Evolutionary conservation across 2,329 filamentous ascomycete species (phyloP).

Genomic region (Xylariaceae sp.): DNA sequence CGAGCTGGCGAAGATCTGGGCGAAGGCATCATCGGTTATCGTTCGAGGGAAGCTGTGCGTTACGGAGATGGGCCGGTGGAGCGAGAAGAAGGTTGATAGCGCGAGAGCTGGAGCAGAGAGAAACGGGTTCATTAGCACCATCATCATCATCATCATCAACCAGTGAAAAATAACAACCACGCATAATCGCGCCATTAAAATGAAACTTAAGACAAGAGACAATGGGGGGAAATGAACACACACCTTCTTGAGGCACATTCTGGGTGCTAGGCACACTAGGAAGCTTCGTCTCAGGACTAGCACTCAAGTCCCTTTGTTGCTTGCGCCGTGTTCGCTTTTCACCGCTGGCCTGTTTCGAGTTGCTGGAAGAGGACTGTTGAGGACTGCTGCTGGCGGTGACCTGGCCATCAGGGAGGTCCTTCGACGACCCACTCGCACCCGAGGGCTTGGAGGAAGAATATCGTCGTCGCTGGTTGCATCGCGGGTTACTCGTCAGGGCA

Average conservation of each 20-base stretch:
- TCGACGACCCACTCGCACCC: conserved; percentile 53
- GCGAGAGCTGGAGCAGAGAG: conserved; percentile 62
- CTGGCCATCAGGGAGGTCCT: conserved; percentile 46
- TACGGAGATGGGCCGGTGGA: conserved; percentile 89
- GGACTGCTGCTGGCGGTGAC: conserved; percentile 45
- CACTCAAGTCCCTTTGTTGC: conserved; percentile 51
- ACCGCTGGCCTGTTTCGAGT: conserved; percentile 42
- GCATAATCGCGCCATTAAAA: no score
- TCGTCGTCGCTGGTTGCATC: conserved; percentile 46
- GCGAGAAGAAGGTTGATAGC: conserved; percentile 89
- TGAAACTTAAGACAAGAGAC: no score
- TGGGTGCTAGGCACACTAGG: conserved; percentile 73
- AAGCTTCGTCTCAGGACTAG: conserved; percentile 54
- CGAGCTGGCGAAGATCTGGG: conserved; percentile 74
- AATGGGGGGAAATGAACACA: conserved; percentile 25
- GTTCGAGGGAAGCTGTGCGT: conserved; percentile 73
- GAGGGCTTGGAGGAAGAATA: conserved; percentile 62
- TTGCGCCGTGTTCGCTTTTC: conserved; percentile 58
- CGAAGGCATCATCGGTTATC: conserved; percentile 71
- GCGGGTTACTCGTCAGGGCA: conserved; percentile 35
- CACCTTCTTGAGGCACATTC: conserved; percentile 66
- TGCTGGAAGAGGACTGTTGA: conserved; percentile 42
- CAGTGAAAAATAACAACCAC: no score
- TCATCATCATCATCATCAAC: no score
- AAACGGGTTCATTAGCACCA: background rate